Conservation (phyloP, 2,329 filamentous ascomycete species). For the Blastomyces parvus region DNA sequence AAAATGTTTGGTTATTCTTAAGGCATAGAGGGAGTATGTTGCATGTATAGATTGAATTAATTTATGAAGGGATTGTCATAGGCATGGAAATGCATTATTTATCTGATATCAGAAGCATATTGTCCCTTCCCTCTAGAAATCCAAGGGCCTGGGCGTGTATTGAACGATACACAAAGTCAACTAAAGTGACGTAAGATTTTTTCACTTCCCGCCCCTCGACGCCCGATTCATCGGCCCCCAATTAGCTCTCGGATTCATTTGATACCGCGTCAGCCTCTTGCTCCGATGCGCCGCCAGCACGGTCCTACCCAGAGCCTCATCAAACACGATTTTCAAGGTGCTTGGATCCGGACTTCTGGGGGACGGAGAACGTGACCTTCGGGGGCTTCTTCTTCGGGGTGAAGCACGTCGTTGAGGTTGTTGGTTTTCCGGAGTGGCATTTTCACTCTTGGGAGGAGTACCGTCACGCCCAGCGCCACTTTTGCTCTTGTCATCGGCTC, state of each 20-base stretch:
- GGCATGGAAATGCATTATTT: background rate
- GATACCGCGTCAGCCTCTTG: slow-evolving; percentile 72
- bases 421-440: background rate
- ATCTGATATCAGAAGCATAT: background rate
- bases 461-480: background rate
- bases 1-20: background rate
- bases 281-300: slow-evolving; percentile 39
- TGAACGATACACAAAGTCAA: background rate
- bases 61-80: background rate
- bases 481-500: background rate
- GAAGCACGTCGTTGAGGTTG: background rate
- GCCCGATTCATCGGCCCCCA: slow-evolving; percentile 73
- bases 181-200: background rate
- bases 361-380: background rate
- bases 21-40: background rate
- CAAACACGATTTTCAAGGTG: slow-evolving; percentile 60
- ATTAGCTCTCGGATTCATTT: slow-evolving; percentile 79
- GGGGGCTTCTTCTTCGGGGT: background rate
- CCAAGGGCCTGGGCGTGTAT: background rate
- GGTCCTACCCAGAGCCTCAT: slow-evolving; percentile 67
- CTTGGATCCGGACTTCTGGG: slow-evolving; percentile 22
- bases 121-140: background rate
- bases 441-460: background rate
- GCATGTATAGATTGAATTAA: background rate
- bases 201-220: background rate